A percentile compares a stretch with the other conserved stretches of the same genome.
phyloP scores from a whole-genome alignment of 139 green algal genomes.

The Klebsormidium nitens region DNA sequence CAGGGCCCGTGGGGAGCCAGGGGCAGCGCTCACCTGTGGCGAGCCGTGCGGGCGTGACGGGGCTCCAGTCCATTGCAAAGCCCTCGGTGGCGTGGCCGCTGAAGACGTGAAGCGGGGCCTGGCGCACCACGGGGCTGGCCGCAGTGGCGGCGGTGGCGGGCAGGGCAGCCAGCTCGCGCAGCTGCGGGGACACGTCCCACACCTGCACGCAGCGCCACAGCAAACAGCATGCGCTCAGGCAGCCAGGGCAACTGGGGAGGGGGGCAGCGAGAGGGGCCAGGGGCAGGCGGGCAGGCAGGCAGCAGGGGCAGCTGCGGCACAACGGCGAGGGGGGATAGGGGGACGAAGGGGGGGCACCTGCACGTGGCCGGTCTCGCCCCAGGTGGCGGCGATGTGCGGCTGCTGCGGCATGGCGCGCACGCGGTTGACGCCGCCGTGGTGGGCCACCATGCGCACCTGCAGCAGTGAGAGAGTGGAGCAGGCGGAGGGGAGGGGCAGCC shows the following conservation, averaged over 20 bases:
- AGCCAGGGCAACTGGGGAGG: too few relatives aligned
- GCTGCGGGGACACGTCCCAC: slow-evolving; percentile 60
- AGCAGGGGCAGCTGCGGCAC: neutral
- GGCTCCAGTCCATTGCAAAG: slow-evolving; percentile 90
- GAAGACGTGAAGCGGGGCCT: slow-evolving; percentile 41
- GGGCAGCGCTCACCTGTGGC: slow-evolving; percentile 44
- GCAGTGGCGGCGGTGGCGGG: neutral
- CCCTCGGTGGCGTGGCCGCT: slow-evolving; percentile 69
- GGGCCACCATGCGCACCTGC: slow-evolving; percentile 53
- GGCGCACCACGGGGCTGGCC: slow-evolving; percentile 8
- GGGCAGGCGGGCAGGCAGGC: too few relatives aligned
- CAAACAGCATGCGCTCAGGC: too few relatives aligned
- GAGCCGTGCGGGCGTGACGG: slow-evolving; percentile 65
- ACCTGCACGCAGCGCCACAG: slow-evolving; percentile 48
- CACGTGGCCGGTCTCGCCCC: slow-evolving; percentile 80
- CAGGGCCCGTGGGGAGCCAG: neutral
- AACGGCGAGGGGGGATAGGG: neutral
- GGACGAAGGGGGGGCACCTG: slow-evolving; percentile 52
- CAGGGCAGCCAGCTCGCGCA: slow-evolving; percentile 56
- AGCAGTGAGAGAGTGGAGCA: neutral
- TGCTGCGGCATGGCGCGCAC: slow-evolving; percentile 82
- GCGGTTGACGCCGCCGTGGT: slow-evolving; percentile 84
- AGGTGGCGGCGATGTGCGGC: slow-evolving; percentile 78
- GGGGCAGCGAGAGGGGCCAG: neutral
- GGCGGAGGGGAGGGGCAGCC: neutral